A percentile compares a stretch with the other conserved stretches of the same genome.
These are phyloP conservation scores for Moricandia arvensis DNA, from an alignment of 345 rosid genomes.

Conservation along the genomic window DNA sequence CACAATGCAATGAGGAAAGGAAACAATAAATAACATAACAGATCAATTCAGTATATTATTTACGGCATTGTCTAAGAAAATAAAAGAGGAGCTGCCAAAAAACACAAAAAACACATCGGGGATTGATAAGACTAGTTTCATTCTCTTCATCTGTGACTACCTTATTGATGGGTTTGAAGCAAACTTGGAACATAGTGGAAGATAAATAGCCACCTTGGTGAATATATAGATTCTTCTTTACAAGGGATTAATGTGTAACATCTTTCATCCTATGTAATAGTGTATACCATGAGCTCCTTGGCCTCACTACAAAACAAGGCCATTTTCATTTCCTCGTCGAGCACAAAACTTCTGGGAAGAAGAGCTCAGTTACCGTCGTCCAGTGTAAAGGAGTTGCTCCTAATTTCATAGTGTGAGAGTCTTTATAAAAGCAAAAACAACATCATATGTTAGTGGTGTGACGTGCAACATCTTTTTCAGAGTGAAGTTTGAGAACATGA, in stretches of 20 bases:
- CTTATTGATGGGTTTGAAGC: no score
- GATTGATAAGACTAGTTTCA: neutral
- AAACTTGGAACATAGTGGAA: no score
- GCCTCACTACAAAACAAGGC: neutral
- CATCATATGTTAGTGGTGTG: no score
- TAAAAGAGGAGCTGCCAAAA: neutral
- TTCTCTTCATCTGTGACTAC: no score
- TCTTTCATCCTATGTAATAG: neutral
- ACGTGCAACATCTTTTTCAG: no score
- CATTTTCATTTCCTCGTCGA: neutral
- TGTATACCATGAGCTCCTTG: neutral
- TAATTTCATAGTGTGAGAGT: no score
- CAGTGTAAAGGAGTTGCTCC: neutral
- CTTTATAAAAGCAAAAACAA: no score
- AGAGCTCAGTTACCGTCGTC: neutral
- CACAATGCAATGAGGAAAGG: no score
- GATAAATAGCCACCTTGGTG: neutral
- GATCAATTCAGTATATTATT: neutral
- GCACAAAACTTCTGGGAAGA: neutral
- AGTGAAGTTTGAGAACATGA: no score
- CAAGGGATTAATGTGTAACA: neutral
- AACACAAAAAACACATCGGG: neutral
- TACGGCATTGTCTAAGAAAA: neutral
- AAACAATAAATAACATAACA: no score
- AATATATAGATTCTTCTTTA: neutral